Conservation (phyloP, 176 grass and related monocot species). For the Raddia guianensis region DNA sequence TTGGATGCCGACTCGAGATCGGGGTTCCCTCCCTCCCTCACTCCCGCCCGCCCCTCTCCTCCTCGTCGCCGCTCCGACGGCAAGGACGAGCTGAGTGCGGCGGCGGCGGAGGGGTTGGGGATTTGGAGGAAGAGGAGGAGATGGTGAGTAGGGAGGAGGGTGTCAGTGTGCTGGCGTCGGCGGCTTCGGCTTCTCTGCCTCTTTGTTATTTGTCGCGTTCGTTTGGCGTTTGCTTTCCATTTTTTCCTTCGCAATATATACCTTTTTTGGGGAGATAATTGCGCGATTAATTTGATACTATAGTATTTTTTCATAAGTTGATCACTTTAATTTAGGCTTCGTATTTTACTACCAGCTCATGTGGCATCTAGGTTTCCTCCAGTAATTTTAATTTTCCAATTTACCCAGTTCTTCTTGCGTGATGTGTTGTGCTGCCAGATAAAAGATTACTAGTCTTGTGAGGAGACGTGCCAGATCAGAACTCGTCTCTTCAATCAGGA, state of each 20-base stretch:
- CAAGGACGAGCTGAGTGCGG: background rate
- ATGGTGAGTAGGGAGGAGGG: conserved; percentile 26
- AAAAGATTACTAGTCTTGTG: background rate
- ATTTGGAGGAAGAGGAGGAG: background rate
- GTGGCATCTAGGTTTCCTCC: no score
- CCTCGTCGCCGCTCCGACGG: conserved; percentile 20
- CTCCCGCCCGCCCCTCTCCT: background rate
- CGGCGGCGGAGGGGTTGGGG: background rate
- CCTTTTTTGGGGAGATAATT: background rate
- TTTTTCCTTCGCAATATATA: background rate
- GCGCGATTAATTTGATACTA: background rate
- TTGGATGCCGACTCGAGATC: background rate
- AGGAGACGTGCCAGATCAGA: conserved; percentile 35
- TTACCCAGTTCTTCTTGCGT: conserved; percentile 8
- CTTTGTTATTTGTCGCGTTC: conserved; percentile 4
- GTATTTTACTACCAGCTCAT: no score
- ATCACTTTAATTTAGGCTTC: no score
- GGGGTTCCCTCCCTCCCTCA: conserved; percentile 16
- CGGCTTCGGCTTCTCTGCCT: conserved; percentile 2
- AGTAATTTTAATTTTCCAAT: no score
- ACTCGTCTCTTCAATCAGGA: conserved; percentile 5
- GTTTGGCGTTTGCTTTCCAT: conserved; percentile 9
- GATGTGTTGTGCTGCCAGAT: background rate
- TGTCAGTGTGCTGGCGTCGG: conserved; percentile 52
- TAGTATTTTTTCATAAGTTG: no score